Percentiles rank a stretch among this genome's conserved stretches.
phyloP scores from a whole-genome alignment of 2,329 filamentous ascomycete species.

The Emmonsiellopsis sp. region DNA sequence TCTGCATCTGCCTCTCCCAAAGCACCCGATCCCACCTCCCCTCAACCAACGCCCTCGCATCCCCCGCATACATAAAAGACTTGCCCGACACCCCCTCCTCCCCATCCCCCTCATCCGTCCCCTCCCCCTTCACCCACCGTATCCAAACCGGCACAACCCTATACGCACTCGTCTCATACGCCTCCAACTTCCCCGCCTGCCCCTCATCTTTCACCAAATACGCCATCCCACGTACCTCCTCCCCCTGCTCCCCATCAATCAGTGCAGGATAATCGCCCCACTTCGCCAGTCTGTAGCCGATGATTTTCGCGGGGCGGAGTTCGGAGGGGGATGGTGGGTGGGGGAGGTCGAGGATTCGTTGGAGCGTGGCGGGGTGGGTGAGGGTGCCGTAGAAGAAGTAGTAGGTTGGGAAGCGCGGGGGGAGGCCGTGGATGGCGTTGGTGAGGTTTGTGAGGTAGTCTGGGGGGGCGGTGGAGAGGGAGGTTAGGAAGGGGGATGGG shows the following conservation, averaged over 20 bases:
- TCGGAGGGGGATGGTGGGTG: background rate
- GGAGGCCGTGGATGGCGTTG: background rate
- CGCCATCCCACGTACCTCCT: background rate
- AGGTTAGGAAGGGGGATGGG: background rate
- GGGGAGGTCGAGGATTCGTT: conserved; percentile 2
- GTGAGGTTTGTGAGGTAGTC: background rate
- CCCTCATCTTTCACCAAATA: background rate
- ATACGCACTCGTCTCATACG: conserved; percentile 7
- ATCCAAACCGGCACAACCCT: background rate
- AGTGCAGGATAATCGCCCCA: conserved; percentile 10
- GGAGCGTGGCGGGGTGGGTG: conserved; percentile 3
- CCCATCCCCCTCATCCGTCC: background rate
- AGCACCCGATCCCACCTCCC: conserved; percentile 3
- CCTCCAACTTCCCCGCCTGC: conserved; percentile 1
- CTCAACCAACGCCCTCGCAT: conserved; percentile 1
- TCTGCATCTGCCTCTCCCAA: conserved; percentile 5
- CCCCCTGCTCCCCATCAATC: conserved; percentile 1
- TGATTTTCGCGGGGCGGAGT: conserved; percentile 1
- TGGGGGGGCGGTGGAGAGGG: background rate
- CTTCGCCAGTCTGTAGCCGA: conserved; percentile 3
- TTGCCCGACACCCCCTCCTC: background rate
- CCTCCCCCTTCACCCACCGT: conserved; percentile 1
- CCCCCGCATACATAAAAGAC: conserved; percentile 6
- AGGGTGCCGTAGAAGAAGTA: conserved; percentile 13
- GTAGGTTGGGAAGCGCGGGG: background rate